These are phyloP conservation scores for Debaryomyces coudertii DNA, from an alignment of 1,139 yeast genomes.

Conservation along the genomic window DNA sequence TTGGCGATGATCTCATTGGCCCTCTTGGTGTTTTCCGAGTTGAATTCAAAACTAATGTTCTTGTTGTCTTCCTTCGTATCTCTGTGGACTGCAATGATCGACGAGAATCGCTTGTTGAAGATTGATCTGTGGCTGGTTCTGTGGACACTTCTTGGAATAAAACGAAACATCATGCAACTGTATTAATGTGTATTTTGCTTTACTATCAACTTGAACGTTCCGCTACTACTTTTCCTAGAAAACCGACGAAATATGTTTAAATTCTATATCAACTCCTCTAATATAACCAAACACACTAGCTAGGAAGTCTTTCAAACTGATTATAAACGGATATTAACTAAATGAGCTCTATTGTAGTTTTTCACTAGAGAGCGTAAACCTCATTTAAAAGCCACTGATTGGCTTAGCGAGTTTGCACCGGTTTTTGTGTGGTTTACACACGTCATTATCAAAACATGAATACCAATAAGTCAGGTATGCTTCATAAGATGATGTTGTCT, in stretches of 20 bases:
- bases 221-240: background rate
- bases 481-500: too few relatives aligned
- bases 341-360: conserved; percentile 3
- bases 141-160: conserved; percentile 13
- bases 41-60: conserved; percentile 72
- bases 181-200: background rate
- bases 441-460: background rate
- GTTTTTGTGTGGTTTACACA: conserved; percentile 4
- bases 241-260: background rate
- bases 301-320: background rate
- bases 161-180: conserved; percentile 18
- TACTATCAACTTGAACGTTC: background rate
- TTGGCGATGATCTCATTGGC: conserved; percentile 77
- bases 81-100: conserved; percentile 71
- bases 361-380: conserved; percentile 9
- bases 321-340: background rate
- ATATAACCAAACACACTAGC: background rate
- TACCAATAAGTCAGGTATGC: too few relatives aligned
- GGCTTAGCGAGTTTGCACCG: conserved; percentile 1
- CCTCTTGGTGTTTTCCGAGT: conserved; percentile 64
- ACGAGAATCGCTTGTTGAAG: conserved; percentile 32
- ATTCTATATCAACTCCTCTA: conserved; percentile 2
- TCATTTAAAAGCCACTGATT: conserved; percentile 8
- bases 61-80: conserved; percentile 71
- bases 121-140: conserved; percentile 8